Base-by-base conservation (phyloP, 169 alveolate species). In the Besnoitia besnoiti region DNA sequence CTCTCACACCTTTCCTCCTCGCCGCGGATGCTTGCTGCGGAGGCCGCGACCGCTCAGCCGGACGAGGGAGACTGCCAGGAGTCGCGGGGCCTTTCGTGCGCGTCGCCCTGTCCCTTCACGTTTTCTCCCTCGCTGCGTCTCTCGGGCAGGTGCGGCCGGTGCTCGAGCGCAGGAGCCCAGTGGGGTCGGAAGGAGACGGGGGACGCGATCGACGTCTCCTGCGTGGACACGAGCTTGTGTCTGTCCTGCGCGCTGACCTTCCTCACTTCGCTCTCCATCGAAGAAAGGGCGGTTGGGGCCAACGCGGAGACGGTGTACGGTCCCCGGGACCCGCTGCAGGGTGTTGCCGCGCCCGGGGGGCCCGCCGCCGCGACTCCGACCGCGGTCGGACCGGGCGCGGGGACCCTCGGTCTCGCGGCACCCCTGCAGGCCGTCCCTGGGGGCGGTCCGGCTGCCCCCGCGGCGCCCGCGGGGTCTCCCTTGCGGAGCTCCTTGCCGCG, bases 201-300 rank as follows among this genome's bases (percentile, higher is more conserved):
- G 59, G n/a, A 5, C 80, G 24, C 40, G n/a, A 51, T 5, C 82
- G 82, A 7, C n/a, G 46, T 73, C 46, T 30, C 35, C 4, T 16
- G 37, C 3, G 50, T 35, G 33, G 87, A 77, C 40, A 77, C 87
- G 3, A 4, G 87, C 61, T n/a, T 77, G 30, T 77, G 87, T 77
- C 87, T 77, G 33, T 37, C 61, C 21, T 77, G 87, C 59, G 87
- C 87, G 0, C 87, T 77, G 33, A 14, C 50, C 39, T 77, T 77
- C 40, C 87, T 77, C 33, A 77, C 87, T n/a, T 40, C 87, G 7
- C 14, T 77, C 59, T 27, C 87, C 40, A 27, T 42, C 40, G 87
- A 77, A 19, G 87, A 77, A 10, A 77, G 40, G 37, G 35, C 87
- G 0, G 59, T 55, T n/a, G 67, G 67, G 33, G 67, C 67, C 30